phyloP scores from a whole-genome alignment of 208 protist genomes.

The Leptomonas seymouri region DNA sequence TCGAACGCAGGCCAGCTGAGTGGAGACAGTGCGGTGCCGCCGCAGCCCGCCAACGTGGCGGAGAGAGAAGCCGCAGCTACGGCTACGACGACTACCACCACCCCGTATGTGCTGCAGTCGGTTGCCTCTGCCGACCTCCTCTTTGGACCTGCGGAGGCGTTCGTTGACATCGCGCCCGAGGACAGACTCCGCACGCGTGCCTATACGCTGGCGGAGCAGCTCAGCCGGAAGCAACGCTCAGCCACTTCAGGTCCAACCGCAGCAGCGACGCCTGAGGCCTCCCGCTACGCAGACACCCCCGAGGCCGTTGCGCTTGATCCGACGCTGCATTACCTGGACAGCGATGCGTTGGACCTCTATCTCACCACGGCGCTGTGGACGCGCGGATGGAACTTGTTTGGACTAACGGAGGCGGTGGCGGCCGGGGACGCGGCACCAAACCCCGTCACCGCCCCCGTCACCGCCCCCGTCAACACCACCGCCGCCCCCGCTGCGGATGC shows the following conservation, averaged over 20 bases:
- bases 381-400: conserved; percentile 57
- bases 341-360: conserved; percentile 37
- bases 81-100: neutral
- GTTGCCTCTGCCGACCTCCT: conserved; percentile 48
- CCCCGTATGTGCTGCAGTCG: conserved; percentile 31
- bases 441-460: no score
- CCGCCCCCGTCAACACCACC: no score
- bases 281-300: conserved; percentile 5
- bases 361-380: conserved; percentile 52
- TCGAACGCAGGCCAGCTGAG: conserved; percentile 2
- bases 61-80: neutral
- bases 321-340: conserved; percentile 37
- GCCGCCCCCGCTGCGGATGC: neutral
- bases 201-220: conserved; percentile 9
- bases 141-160: conserved; percentile 54
- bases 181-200: conserved; percentile 20
- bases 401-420: conserved; percentile 42
- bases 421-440: neutral
- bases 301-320: conserved; percentile 43
- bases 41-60: neutral
- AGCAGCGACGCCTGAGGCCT: neutral
- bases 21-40: neutral
- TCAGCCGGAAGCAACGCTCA: conserved; percentile 3
- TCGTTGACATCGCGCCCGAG: conserved; percentile 38
- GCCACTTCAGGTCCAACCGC: no score